Conservation (phyloP, 352 stramenopile species). For the Globisporangium sylvaticum region DNA sequence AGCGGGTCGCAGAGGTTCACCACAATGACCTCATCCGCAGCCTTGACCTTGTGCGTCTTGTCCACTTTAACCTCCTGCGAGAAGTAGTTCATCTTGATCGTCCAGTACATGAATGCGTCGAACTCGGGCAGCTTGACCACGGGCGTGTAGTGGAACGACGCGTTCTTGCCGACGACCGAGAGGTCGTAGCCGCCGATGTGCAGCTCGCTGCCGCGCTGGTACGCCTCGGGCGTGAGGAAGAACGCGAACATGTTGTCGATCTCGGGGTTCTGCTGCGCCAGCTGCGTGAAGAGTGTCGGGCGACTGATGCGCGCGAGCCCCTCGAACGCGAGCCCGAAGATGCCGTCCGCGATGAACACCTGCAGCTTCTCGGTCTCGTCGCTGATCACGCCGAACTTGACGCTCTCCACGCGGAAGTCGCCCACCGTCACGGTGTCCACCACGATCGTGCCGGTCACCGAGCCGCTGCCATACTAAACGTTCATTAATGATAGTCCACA, state of each 20-base stretch:
- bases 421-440: slow-evolving; percentile 74
- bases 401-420: slow-evolving; percentile 61
- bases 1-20: slow-evolving; percentile 70
- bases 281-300: slow-evolving; percentile 75
- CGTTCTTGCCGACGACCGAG: slow-evolving; percentile 70
- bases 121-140: slow-evolving; percentile 80
- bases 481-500: not conserved
- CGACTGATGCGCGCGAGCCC: slow-evolving; percentile 85
- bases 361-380: slow-evolving; percentile 69
- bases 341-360: slow-evolving; percentile 84
- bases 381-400: slow-evolving; percentile 71
- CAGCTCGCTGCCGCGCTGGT: slow-evolving; percentile 65
- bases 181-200: slow-evolving; percentile 85
- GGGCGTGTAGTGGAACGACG: slow-evolving; percentile 86
- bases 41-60: not conserved
- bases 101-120: slow-evolving; percentile 85
- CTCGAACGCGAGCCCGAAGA: slow-evolving; percentile 83
- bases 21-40: not conserved
- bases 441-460: slow-evolving; percentile 67
- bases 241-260: slow-evolving; percentile 88
- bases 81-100: slow-evolving; percentile 72
- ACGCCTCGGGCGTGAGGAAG: slow-evolving; percentile 79
- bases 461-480: slow-evolving; percentile 67
- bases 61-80: slow-evolving; percentile 7
- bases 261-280: slow-evolving; percentile 59